Evolutionary conservation across 83 land plant genomes (phyloP), one percentile per base, ranked within the genome.

Genomic region (Picea mariana): DNA sequence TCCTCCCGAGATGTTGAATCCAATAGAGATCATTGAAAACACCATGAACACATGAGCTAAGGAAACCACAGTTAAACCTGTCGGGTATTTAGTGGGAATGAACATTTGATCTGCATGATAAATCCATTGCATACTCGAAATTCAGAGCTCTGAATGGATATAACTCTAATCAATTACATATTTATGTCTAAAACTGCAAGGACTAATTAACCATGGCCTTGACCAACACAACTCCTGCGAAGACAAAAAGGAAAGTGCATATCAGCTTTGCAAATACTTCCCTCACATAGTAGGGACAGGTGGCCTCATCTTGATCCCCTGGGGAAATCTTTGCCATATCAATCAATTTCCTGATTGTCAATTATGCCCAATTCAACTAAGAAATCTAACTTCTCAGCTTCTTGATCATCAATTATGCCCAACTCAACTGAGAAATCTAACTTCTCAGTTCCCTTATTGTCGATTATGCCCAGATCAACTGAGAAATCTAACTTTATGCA

Each of bases 41-140:
- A 95, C 88, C 64, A 90, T 92, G 64, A 95, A 83, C n/a, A 90
- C 90, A 73, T 94, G 95, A 3, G 92, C 90, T 73, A 91, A 60
- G 5, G 95, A 93, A 84, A 92, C 93, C 15, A 72, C 90, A 94
- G 73, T 90, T 93, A 18, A 92, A 94, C 67, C 92, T 91, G 72
- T 89, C 84, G 80, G 85, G 92, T 0, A 31, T 1, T 31, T 31
- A 31, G n/a, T n/a, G n/a, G n/a, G n/a, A n/a, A n/a, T n/a, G 1
- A 31, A 31, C 31, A 31, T 31, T 31, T 31, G 31, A 31, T 31
- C 31, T 31, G 1, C 31, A 31, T 31, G 31, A 31, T 31, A 31
- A 31, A 31, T 31, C 31, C 31, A 31, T 31, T 31, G 31, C 31
- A 31, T 31, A 31, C 31, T 31, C 31, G 1, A 31, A 31, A 31